Evolutionary conservation across 2,329 filamentous ascomycete species (phyloP).

Genomic region (Lachnellula occidentalis): DNA sequence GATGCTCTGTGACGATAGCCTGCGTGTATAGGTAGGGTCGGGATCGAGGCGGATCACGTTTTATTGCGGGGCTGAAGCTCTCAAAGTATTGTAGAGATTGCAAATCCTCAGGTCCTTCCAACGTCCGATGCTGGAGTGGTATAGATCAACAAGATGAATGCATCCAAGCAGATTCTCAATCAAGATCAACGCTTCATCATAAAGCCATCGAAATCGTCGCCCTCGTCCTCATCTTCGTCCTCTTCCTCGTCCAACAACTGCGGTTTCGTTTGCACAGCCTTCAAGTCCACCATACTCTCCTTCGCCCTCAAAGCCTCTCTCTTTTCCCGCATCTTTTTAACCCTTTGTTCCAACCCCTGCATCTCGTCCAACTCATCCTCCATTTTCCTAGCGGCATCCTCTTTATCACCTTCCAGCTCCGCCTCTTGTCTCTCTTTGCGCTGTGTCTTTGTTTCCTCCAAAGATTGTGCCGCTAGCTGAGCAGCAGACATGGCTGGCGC

Average conservation of each 20-base stretch:
- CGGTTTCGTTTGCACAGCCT: slow-evolving; percentile 14
- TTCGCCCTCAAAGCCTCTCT: slow-evolving; percentile 57
- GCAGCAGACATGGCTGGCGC: slow-evolving; percentile 63
- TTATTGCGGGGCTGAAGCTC: too few relatives aligned
- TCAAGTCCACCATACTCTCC: slow-evolving; percentile 26
- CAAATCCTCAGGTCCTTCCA: too few relatives aligned
- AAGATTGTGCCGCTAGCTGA: slow-evolving; percentile 51
- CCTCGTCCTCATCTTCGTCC: slow-evolving; percentile 40
- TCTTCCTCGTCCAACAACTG: slow-evolving; percentile 38
- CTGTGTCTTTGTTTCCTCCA: slow-evolving; percentile 44
- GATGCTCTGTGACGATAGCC: too few relatives aligned
- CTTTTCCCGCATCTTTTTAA: slow-evolving; percentile 62
- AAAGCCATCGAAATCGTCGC: slow-evolving; percentile 57
- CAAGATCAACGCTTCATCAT: slow-evolving; percentile 24
- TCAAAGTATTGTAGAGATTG: too few relatives aligned
- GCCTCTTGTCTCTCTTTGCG: slow-evolving; percentile 46
- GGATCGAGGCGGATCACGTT: too few relatives aligned
- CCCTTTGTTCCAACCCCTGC: slow-evolving; percentile 69
- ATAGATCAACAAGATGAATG: too few relatives aligned
- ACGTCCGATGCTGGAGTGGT: too few relatives aligned
- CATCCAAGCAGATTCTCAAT: too few relatives aligned
- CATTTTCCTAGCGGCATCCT: slow-evolving; percentile 68
- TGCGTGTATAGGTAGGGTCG: too few relatives aligned
- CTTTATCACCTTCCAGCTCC: slow-evolving; percentile 60
- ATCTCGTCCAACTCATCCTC: slow-evolving; percentile 80